Base-by-base conservation (phyloP, 768 basidiomycete genomes). In the Pisolithus orientalis region DNA sequence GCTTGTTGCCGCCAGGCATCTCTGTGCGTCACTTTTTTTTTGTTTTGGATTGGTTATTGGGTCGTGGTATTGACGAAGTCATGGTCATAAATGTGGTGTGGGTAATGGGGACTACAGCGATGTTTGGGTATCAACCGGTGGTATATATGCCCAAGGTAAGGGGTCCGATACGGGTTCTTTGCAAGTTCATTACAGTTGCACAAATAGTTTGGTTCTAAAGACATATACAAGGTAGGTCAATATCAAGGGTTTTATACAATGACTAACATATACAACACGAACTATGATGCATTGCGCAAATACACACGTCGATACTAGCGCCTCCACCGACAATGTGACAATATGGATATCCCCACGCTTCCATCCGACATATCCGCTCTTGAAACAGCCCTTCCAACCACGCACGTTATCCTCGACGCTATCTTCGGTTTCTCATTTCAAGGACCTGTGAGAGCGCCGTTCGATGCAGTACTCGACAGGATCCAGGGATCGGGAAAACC, bases 351-450 rank as follows among this genome's bases (percentile, higher is more conserved):
- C 59, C 80, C 79, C 3, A 82, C 87, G 4, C 64, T 95, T 27
- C 72, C 78, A 2, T 73, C 78, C 7, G 73, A 78, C 4, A 70
- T 65, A 38, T 77, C 79, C 21, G 58, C 73, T 32, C 76, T 89
- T 17, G 65, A 70, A 44, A 64, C 70, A 40, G 78, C 79, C 6
- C 74, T 88, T 37, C 62, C 72, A 6, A 73, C 77, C 29, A 80
- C 82, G 4, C 90, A 96, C 66, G 83, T 96, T 40, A 79, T 98
- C 17, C 75, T 99, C 50, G 96, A 99, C 63, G 92, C 94, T 5
- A 88, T 99, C 52, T 99, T 99, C 60, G 96, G 95, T 5, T 98
- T 99, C 73, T 97, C 94, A 1, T 99, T 98, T 80, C 77, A 87
- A 53, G 87, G 88, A 0, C 94, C 96, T 34, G 78, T 94, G 5